Conservation (phyloP, 352 stramenopile genomes). For the Globisporangium lucens region DNA sequence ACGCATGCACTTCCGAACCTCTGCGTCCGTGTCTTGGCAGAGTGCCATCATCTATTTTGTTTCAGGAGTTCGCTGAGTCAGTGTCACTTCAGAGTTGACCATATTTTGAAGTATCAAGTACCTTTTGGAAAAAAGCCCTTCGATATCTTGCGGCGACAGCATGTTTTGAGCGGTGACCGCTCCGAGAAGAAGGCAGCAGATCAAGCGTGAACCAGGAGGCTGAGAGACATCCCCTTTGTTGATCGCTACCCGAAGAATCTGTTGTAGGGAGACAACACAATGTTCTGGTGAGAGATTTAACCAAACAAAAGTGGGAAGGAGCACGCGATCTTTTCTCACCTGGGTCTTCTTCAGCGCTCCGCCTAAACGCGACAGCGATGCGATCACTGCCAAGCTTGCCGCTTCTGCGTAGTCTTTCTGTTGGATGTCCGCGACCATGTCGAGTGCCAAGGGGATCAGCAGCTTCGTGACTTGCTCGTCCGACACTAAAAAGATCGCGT, state of each 20-base stretch:
- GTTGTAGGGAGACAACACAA: neutral
- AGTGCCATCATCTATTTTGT: constrained; percentile 71
- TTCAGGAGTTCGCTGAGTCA: neutral
- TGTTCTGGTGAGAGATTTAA: neutral
- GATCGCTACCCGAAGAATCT: constrained; percentile 82
- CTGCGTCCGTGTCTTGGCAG: constrained; percentile 81
- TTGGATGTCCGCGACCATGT: constrained; percentile 72
- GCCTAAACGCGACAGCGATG: constrained; percentile 51
- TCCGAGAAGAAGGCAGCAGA: constrained; percentile 73
- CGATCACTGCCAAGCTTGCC: constrained; percentile 57
- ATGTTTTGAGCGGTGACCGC: constrained; percentile 70
- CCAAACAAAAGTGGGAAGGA: neutral
- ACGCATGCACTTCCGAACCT: constrained; percentile 83
- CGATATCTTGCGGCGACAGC: constrained; percentile 66
- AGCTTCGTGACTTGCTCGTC: constrained; percentile 78
- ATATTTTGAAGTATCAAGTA: constrained; percentile 14
- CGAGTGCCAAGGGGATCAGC: constrained; percentile 65
- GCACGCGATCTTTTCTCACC: constrained; percentile 16
- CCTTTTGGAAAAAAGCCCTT: constrained; percentile 84
- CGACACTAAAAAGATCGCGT: constrained; percentile 62
- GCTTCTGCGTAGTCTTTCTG: constrained; percentile 75
- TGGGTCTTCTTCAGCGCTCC: constrained; percentile 75
- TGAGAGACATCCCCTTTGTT: constrained; percentile 84
- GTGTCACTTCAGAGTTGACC: neutral
- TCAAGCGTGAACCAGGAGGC: constrained; percentile 65